These are phyloP conservation scores for Clonostachys solani DNA, from an alignment of 2,329 filamentous ascomycete species.

Conservation along the genomic window DNA sequence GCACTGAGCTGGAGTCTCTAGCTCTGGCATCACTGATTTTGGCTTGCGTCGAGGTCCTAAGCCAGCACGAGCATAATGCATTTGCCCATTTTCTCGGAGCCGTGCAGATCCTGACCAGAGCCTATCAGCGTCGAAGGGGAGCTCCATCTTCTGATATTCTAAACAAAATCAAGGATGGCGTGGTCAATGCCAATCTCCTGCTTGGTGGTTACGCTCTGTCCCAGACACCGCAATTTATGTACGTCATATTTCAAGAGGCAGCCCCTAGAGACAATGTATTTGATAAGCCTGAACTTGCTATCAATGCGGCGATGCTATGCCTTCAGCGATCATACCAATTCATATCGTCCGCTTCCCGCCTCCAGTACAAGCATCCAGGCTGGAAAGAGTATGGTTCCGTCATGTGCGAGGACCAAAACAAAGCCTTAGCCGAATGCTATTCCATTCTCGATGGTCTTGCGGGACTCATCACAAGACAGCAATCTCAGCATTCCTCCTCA, in stretches of 20 bases:
- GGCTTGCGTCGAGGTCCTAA: slow-evolving; percentile 1
- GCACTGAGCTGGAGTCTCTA: not conserved
- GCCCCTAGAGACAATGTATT: not conserved
- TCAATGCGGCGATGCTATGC: no score
- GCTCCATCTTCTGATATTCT: not conserved
- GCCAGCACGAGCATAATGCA: slow-evolving; percentile 2
- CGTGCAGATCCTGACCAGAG: not conserved
- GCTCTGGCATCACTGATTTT: slow-evolving; percentile 2
- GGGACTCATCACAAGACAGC: no score
- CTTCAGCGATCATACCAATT: no score
- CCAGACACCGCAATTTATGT: not conserved
- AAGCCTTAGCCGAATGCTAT: no score
- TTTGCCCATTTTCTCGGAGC: slow-evolving; percentile 2
- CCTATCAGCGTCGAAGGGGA: no score
- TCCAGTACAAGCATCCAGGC: no score
- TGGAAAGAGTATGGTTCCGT: no score
- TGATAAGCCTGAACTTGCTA: no score
- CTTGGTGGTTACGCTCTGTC: slow-evolving; percentile 1
- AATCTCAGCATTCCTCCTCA: no score
- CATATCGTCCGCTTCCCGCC: no score
- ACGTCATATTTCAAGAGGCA: not conserved
- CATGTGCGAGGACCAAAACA: no score
- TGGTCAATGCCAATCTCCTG: not conserved
- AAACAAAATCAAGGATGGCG: not conserved
- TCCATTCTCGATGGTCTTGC: no score